Base-by-base conservation (phyloP, 2,329 filamentous ascomycete genomes). In the Paradendryphiella salina region DNA sequence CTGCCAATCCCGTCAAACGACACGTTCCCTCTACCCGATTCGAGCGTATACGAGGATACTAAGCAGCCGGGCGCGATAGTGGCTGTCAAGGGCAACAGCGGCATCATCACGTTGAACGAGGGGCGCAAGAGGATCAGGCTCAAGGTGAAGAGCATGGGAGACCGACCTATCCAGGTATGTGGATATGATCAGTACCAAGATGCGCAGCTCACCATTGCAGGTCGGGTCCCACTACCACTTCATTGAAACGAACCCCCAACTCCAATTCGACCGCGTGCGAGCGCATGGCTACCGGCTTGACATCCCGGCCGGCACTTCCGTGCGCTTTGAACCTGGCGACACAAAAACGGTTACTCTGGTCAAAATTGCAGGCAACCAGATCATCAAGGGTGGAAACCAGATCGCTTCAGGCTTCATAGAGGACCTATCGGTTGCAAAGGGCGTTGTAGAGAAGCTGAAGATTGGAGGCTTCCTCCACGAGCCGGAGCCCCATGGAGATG, bases 181-280 rank as follows among this genome's bases (percentile, higher is more conserved):
- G 17, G 8, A 29, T 3, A n/a, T 9, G 5, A 17, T 15, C 29
- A 5, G 21, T 2, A 8, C 7, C 2, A 8, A 10, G 20, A 6
- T 2, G 40, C 10, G 29, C 20, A 8, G 37, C 53, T 64, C n/a
- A 64, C 26, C 18, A 13, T 10, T 2, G 29, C 62, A 85, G 82
- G 81, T 89, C 52, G 93, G 93, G 26, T 96, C 90, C 26, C 93
- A 97, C 75, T 97, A 96, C 73, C 93, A 96, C 75, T 96, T 97
- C 71, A 85, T 96, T 67, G 93, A 97, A 77, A 88, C 86, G n/a
- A 97, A 97, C 73, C 89, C 91, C 0, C 84, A 89, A 71, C 81
- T 97, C 42, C 84, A 89, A 55, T 97, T 97, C 71, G 93, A 97
- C 74, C 89, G 93, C 20, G 77, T 84, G 41, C 84, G 84, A 60